Conservation (phyloP, 495 filamentous ascomycete species). For the Lichenothelia convexa region DNA sequence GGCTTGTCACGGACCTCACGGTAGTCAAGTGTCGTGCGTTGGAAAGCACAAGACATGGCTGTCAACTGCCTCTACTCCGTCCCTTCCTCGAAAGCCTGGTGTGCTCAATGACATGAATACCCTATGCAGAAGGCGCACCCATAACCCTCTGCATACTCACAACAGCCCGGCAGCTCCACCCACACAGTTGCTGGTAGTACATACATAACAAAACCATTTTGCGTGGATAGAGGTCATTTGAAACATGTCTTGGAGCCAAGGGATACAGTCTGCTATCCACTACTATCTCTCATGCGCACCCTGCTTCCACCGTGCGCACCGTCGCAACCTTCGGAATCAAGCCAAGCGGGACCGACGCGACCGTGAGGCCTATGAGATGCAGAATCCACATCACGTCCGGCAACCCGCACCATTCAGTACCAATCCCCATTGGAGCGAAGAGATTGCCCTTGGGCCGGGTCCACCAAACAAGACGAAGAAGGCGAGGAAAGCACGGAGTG, state of each 20-base stretch:
- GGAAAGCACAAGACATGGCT: too few species aligned
- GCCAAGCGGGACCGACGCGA: slow-evolving; percentile 41
- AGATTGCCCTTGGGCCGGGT: slow-evolving; percentile 62
- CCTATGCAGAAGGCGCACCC: too few species aligned
- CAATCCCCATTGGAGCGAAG: slow-evolving; percentile 72
- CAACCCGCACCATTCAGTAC: slow-evolving; percentile 70
- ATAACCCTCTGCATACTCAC: too few species aligned
- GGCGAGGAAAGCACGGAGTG: slow-evolving; percentile 31
- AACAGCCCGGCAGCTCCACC: too few species aligned
- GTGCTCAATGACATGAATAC: too few species aligned
- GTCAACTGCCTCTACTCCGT: too few species aligned
- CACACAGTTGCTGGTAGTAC: too few species aligned
- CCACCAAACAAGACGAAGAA: slow-evolving; percentile 43
- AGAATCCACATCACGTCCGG: slow-evolving; percentile 53
- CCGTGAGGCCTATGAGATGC: slow-evolving; percentile 37
- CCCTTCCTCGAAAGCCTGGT: too few species aligned
- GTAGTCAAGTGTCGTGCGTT: too few species aligned
- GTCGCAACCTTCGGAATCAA: slow-evolving; percentile 45
- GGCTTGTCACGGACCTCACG: too few species aligned
- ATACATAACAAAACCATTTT: too few species aligned
- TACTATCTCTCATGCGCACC: slow-evolving; percentile 73
- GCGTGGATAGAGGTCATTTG: too few species aligned
- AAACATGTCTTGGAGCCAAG: slow-evolving; percentile 2
- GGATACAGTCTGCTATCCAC: slow-evolving; percentile 64
- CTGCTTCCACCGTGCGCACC: slow-evolving; percentile 45